Evolutionary conservation across 1,284 basidiomycete genomes (phyloP), one percentile per base, ranked within the genome.

Genomic region (Ustilago crameri): DNA sequence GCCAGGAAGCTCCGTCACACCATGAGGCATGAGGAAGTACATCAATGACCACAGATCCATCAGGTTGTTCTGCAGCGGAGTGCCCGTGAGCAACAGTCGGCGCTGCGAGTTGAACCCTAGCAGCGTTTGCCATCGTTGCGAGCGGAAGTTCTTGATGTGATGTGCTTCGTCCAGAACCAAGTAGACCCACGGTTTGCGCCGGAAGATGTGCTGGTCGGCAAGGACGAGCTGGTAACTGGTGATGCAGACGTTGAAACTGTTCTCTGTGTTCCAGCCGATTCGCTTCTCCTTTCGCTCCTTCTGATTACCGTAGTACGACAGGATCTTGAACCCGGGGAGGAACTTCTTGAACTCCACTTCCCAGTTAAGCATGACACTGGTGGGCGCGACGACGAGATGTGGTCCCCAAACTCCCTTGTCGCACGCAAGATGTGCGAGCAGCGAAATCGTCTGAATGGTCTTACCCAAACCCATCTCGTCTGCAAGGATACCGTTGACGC

Each of bases 261-360:
- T 89, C 79, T 92, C 92, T 65, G 93, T 91, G 80, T 91, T 91
- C 95, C 95, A 98, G 12, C 95, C 95, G 64, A 92, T 89, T 10
- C 95, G 90, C 46, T 95, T 89, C 75, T 96, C 93, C 83, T 95
- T 95, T 51, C 95, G 90, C 61, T 94, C 92, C 84, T 93, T 93
- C 57, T 91, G 91, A 46, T 87, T 89, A 27, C 95, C 95, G 79
- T 96, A 94, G 85, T 97, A 98, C 60, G 92, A 92, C 35, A 98
- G 86, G 56, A 93, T 89, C 76, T 90, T 91, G 87, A 97, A 95
- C 1, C 94, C 95, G 0, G 95, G 95, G 2, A 97, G 86, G 82
- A 97, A 97, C 84, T 96, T 96, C 84, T 97, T 96, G 87, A 97
- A 97, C 83, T 97, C 95, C 91, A 97, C 95, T 84, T 96, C 95